A percentile compares a stretch with the other conserved stretches of the same genome.
These are phyloP conservation scores for Veloporphyrellus conicus DNA, from an alignment of 1,284 basidiomycete genomes.

Conservation along the genomic window DNA sequence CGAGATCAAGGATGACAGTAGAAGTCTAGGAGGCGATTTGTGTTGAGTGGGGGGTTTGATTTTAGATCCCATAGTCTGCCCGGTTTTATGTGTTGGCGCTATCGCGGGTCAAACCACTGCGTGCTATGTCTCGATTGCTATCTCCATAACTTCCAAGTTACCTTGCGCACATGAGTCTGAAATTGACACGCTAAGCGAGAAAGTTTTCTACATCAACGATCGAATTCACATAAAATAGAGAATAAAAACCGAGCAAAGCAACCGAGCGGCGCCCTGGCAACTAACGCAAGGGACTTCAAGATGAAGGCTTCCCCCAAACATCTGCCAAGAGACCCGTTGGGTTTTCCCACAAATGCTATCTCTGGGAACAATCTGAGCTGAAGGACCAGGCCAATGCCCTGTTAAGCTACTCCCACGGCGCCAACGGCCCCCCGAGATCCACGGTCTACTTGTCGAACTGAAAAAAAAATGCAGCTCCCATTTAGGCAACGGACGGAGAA, in stretches of 20 bases:
- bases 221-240: constrained; percentile 4
- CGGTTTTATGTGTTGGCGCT: constrained; percentile 13
- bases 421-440: background rate
- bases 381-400: background rate
- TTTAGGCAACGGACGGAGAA: background rate
- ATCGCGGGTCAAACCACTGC: background rate
- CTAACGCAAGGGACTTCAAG: background rate
- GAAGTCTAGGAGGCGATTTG: constrained; percentile 7
- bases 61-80: background rate
- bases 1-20: constrained; percentile 7
- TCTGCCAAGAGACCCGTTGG: background rate
- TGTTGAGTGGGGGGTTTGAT: background rate
- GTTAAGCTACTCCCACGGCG: background rate
- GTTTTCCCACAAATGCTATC: background rate
- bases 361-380: background rate
- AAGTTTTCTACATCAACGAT: background rate
- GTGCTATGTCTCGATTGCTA: constrained; percentile 1
- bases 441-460: background rate
- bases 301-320: background rate
- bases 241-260: background rate
- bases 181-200: background rate
- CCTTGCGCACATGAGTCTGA: constrained; percentile 2
- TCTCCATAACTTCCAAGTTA: background rate
- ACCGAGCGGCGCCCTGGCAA: background rate
- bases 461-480: background rate